Percentiles rank a stretch among this genome's conserved stretches.
Evolutionary conservation across 441 rosid genomes (phyloP).

Genomic region (Rhodomyrtus psidioides): DNA sequence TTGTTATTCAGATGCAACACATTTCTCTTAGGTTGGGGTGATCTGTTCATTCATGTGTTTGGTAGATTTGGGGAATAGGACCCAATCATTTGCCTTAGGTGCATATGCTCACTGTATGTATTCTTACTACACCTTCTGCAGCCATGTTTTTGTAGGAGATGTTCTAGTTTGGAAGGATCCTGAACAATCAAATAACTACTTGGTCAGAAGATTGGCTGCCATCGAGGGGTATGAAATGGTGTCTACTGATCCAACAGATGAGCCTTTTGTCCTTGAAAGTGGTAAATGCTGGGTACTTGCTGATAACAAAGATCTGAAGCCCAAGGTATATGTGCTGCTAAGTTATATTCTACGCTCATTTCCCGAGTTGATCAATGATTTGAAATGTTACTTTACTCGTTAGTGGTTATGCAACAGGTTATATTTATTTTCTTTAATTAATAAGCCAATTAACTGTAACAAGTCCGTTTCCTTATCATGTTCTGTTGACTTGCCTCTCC

Average conservation of each 20-base stretch:
- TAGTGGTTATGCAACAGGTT: background rate
- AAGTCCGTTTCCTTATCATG: background rate
- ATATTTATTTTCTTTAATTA: background rate
- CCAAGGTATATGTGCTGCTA: slow-evolving; percentile 48
- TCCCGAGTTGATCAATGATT: background rate
- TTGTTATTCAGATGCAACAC: background rate
- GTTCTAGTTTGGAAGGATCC: slow-evolving; percentile 85
- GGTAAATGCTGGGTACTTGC: slow-evolving; percentile 91
- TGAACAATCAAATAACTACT: slow-evolving; percentile 34
- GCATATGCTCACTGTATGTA: background rate
- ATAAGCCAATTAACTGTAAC: background rate
- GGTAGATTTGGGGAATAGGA: background rate
- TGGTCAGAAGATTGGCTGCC: slow-evolving; percentile 89
- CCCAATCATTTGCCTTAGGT: background rate
- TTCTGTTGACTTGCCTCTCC: background rate
- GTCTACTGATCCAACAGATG: slow-evolving; percentile 64
- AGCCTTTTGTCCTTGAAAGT: slow-evolving; percentile 71
- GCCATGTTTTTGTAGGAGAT: slow-evolving; percentile 69
- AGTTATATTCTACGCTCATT: background rate
- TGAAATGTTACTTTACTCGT: background rate
- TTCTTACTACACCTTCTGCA: no score
- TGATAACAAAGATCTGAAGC: slow-evolving; percentile 64
- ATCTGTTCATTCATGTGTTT: background rate
- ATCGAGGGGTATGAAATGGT: slow-evolving; percentile 83
- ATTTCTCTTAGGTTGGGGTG: background rate